Evolutionary conservation across 1,139 yeast genomes (phyloP).

Genomic region (Candida tropicalis): DNA sequence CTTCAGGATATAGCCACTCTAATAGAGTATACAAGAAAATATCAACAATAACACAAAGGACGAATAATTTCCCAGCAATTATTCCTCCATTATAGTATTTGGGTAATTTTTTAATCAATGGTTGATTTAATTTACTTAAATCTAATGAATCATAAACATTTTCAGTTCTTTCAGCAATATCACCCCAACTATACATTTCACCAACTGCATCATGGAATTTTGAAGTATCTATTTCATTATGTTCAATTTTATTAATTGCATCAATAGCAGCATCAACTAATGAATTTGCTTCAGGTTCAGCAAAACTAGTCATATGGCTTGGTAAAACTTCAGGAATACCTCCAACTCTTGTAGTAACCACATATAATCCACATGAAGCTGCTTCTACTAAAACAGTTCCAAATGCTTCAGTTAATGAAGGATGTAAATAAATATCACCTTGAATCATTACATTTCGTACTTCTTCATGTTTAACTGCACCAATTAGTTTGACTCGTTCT

Average conservation of each 20-base stretch:
- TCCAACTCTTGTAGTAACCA: conserved; percentile 95
- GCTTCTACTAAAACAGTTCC: conserved; percentile 98
- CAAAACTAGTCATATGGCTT: conserved; percentile 88
- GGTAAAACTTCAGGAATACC: conserved; percentile 98
- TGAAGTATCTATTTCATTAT: conserved; percentile 67
- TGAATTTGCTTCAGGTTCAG: conserved; percentile 81
- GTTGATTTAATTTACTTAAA: conserved; percentile 43
- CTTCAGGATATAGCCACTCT: conserved; percentile 71
- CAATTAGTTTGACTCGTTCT: conserved; percentile 83
- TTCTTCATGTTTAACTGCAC: conserved; percentile 88
- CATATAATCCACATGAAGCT: conserved; percentile 91
- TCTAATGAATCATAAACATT: conserved; percentile 69
- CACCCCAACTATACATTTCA: conserved; percentile 89
- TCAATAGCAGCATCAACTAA: conserved; percentile 66
- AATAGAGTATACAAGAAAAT: conserved; percentile 62
- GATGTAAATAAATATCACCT: conserved; percentile 93
- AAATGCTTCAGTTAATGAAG: conserved; percentile 95
- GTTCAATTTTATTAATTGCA: conserved; percentile 63
- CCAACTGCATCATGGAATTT: conserved; percentile 77
- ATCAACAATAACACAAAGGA: conserved; percentile 79
- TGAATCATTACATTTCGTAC: conserved; percentile 91
- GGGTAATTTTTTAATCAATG: conserved; percentile 51
- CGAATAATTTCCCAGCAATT: conserved; percentile 84
- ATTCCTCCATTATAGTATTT: conserved; percentile 75
- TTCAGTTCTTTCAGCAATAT: conserved; percentile 86